Conservation (phyloP, 768 basidiomycete species). For the Hypsizygus marmoreus region DNA sequence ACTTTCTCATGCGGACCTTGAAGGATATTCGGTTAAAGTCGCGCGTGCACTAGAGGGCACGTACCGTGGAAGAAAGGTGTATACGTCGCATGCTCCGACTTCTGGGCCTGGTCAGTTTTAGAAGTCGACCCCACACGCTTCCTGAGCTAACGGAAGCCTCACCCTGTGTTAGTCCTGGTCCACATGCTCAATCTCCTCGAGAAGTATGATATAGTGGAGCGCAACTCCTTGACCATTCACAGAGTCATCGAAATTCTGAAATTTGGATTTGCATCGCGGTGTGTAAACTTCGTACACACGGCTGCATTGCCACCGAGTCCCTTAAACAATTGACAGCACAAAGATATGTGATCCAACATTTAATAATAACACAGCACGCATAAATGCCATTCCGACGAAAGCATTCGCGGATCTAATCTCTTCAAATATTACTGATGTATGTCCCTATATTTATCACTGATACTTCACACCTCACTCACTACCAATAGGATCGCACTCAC, state of each 20-base stretch:
- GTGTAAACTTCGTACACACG: conserved; percentile 3
- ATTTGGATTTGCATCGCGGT: conserved; percentile 60
- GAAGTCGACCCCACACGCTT: too few species aligned
- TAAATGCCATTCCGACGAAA: conserved; percentile 70
- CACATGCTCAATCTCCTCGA: conserved; percentile 93
- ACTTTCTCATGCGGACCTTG: conserved; percentile 72
- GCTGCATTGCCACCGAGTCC: neutral
- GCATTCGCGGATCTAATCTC: conserved; percentile 62
- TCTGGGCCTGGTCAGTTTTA: conserved; percentile 71
- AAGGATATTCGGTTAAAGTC: conserved; percentile 67
- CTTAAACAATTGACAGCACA: conserved; percentile 49
- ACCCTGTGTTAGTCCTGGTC: conserved; percentile 75
- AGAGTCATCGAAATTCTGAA: conserved; percentile 85
- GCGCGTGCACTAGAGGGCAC: conserved; percentile 74
- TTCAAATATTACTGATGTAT: conserved; percentile 80
- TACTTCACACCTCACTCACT: neutral
- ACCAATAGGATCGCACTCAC: conserved; percentile 76
- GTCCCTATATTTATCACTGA: conserved; percentile 22
- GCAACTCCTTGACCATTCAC: conserved; percentile 71
- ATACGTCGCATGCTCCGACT: conserved; percentile 83
- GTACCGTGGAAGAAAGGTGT: conserved; percentile 78
- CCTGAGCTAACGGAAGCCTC: too few species aligned
- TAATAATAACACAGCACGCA: conserved; percentile 51
- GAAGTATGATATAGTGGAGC: conserved; percentile 57
- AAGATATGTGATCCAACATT: conserved; percentile 80